Evolutionary conservation across 2,329 filamentous ascomycete genomes (phyloP), one percentile per base, ranked within the genome.

Genomic region (Colletotrichum brevisporum): DNA sequence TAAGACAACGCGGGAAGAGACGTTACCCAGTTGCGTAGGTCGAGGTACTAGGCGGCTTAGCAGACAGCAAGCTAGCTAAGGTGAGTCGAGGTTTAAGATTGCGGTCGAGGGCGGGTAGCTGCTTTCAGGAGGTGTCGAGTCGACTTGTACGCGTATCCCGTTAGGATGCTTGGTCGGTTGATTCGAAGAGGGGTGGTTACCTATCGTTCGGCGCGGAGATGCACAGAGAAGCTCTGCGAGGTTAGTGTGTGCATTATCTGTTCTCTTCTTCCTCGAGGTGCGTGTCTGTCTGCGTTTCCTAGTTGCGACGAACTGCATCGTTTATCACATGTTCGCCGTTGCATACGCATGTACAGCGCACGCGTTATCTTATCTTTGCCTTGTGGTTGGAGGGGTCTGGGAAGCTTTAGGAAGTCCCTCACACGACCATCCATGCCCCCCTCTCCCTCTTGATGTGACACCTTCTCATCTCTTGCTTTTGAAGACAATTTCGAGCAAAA

Each of bases 251-350:
- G 58, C 59, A 56, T 57, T 62, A 67, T 67, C 64, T 67, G 45
- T 50, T 51, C 58, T 56, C 45, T 63, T 63, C 51, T 21, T n/a
- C 4, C 39, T 36, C 48, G 51, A 26, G 58, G 52, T n/a, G 58
- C n/a, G n/a, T 50, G 21, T n/a, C n/a, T 50, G 26, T 39, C 41
- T 8, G 41, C 10, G 31, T 52, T 5, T 51, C 18, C 2, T 24
- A 18, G 1, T 47, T n/a, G 39, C 26, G 48, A 62, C 41, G 51
- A 53, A 63, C 48, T 45, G 59, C 50, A 55, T 54, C 51, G 53
- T 26, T 69, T 36, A 43, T 69, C 66, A 69, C 66, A 69, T 69
- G 65, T 41, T 36, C 31, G 8, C 8, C 31, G 8, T 36, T 10
- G 31, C 31, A 36, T 36, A 10, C 10, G 10, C 31, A 36, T 36